Evolutionary conservation across 176 grass and related monocot species (phyloP), one percentile per base, ranked within the genome.

Genomic region (Puccinellia tenuiflora): DNA sequence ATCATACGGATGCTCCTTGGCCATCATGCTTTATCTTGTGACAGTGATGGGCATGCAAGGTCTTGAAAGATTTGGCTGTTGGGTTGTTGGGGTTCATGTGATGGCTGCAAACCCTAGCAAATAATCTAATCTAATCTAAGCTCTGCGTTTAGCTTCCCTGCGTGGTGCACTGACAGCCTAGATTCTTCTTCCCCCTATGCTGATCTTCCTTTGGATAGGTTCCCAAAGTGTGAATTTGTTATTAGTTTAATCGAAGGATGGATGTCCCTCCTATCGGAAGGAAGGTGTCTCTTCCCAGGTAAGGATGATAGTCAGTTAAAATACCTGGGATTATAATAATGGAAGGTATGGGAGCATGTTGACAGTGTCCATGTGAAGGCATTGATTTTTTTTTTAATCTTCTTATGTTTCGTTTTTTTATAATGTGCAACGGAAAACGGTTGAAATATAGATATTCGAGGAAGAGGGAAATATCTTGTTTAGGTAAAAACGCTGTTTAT

Each of bases 31-130:
- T 90, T 90, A 83, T 90, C 64, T 47, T 79, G 64, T 88, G 83
- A 73, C 40, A 57, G 78, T 74, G 83, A 82, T 89, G 70, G 76
- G 72, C 81, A 60, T 92, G 60, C 78, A 86, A 83, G 29, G 88
- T 88, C 81, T 81, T 84, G 45, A 85, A 86, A 85, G 77, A 91
- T 91, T 56, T 87, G 42, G 70, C 31, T 89, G 90, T 68, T 81
- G 80, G 92, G 85, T 94, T 87, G 88, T 82, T 97, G 91, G 94
- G 92, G 94, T 56, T 92, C 88, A 91, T 83, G 84, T 73, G 83
- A 75, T 85, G 68, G 85, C n/a, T n/a, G n/a, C 56, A 79, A 84
- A 74, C 72, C 78, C 52, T 86, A 89, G 76, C 83, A 90, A 78
- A 78, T 53, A 82, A 66, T 56, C 7, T 37, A 67, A 66, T 56